Base-by-base conservation (phyloP, 2,329 filamentous ascomycete species). In the Fusarium duplospermum region DNA sequence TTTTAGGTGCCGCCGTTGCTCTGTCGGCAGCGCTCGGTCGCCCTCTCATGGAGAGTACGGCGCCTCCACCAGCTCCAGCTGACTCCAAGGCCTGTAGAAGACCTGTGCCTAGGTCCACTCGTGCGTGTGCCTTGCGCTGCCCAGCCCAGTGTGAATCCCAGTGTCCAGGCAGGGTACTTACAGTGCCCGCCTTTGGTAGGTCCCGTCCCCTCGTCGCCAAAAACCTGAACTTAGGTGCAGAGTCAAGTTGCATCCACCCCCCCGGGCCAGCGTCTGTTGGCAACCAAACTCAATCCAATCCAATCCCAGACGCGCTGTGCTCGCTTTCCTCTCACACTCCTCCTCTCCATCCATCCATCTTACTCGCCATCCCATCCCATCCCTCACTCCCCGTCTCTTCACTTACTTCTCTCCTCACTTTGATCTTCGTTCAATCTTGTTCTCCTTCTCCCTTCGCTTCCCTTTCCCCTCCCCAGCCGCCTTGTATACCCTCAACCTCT, bases 271-370 rank as follows among this genome's bases (percentile, higher is more conserved):
- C 62, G 70, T 54, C 70, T 71, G 64, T 66, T 69, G 64, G 69
- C 73, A 78, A 68, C 75, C 69, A 79, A 78, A 76, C 67, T 72
- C 70, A 75, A 75, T 75, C 74, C 74, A 76, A 73, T 71, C 75
- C 72, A 77, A 78, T 78, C 76, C 74, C 62, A 75, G 74, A 60
- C 76, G 68, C 71, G 71, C 71, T 75, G 50, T 9, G n/a, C 52
- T 57, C 52, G 33, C 52, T 35, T 50, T 65, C 56, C 35, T 71
- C 63, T 70, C 66, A 72, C 66, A 71, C 66, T 73, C 68, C 64
- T 52, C 47, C 47, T 31, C 47, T 52, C 47, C 24, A 50, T 50
- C 38, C 38, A 42, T 42, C 45, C 45, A 50, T 75, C 64, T 70
- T 69, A 69, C 68, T 63, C 70, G 65, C 64, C 64, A 59, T 52